Evolutionary conservation across 1,284 basidiomycete genomes (phyloP).

Genomic region (Athelia sp.): DNA sequence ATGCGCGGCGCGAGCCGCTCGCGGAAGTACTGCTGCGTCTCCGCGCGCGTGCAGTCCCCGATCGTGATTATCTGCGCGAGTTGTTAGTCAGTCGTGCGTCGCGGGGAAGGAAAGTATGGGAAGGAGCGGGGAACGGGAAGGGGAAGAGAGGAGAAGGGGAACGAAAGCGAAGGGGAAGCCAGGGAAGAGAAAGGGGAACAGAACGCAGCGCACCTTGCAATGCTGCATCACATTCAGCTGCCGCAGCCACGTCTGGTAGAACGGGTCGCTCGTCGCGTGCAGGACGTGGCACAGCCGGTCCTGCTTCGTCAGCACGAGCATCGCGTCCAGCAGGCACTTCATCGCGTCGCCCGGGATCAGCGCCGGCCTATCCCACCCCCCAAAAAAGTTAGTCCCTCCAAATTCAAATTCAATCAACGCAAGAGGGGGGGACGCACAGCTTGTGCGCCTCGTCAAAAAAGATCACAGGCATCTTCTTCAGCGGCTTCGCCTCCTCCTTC

Average conservation of each 20-base stretch:
- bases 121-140: neutral
- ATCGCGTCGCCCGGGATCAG: slow-evolving; percentile 72
- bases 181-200: too few species aligned
- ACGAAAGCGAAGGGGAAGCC: slow-evolving; percentile 3
- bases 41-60: slow-evolving; percentile 69
- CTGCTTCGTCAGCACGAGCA: slow-evolving; percentile 82
- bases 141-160: too few species aligned
- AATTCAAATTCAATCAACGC: neutral
- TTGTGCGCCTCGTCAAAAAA: slow-evolving; percentile 84
- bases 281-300: slow-evolving; percentile 78
- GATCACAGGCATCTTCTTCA: slow-evolving; percentile 74
- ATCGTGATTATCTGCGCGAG: slow-evolving; percentile 63
- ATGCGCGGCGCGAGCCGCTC: slow-evolving; percentile 58
- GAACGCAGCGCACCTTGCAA: slow-evolving; percentile 54
- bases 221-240: slow-evolving; percentile 75
- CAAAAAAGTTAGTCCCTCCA: too few species aligned
- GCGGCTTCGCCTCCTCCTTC: slow-evolving; percentile 28
- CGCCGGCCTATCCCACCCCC: slow-evolving; percentile 42
- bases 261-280: slow-evolving; percentile 79
- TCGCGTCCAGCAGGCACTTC: slow-evolving; percentile 78
- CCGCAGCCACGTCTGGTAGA: slow-evolving; percentile 78
- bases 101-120: neutral
- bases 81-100: neutral
- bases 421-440: slow-evolving; percentile 42
- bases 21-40: slow-evolving; percentile 60